phyloP scores from a whole-genome alignment of 75 land plant genomes.

The Cunninghamia lanceolata region DNA sequence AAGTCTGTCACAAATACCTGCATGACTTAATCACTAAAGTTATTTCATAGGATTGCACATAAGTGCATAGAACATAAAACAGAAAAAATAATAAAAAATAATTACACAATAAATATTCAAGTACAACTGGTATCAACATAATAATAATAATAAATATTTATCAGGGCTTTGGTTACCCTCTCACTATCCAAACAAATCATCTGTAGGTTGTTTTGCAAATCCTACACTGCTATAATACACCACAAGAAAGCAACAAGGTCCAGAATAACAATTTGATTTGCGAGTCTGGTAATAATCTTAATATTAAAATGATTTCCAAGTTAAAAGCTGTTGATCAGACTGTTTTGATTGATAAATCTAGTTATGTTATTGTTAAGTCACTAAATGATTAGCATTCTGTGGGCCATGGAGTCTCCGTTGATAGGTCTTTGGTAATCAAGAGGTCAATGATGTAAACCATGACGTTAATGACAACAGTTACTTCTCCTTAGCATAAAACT shows the following conservation, averaged over 20 bases:
- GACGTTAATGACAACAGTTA: background rate
- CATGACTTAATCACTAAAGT: slow-evolving; percentile 1
- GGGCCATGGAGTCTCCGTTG: background rate
- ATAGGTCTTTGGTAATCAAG: background rate
- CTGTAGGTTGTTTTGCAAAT: background rate
- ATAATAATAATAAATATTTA: background rate
- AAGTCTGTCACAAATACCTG: slow-evolving; percentile 91
- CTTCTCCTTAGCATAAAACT: background rate
- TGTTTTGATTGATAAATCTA: background rate
- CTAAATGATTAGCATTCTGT: background rate
- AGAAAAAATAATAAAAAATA: background rate
- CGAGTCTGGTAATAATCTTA: background rate
- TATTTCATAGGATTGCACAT: background rate
- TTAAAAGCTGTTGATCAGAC: background rate
- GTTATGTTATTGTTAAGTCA: background rate
- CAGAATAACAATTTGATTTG: background rate
- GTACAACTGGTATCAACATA: background rate
- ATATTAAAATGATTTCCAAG: background rate
- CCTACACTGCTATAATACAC: background rate
- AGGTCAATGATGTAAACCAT: background rate
- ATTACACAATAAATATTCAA: background rate
- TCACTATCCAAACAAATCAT: background rate
- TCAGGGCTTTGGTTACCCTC: background rate
- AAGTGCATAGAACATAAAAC: background rate
- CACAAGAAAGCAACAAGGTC: background rate